Evolutionary conservation across 2,329 filamentous ascomycete genomes (phyloP), one percentile per base, ranked within the genome.

Genomic region (Lachnellula arida): DNA sequence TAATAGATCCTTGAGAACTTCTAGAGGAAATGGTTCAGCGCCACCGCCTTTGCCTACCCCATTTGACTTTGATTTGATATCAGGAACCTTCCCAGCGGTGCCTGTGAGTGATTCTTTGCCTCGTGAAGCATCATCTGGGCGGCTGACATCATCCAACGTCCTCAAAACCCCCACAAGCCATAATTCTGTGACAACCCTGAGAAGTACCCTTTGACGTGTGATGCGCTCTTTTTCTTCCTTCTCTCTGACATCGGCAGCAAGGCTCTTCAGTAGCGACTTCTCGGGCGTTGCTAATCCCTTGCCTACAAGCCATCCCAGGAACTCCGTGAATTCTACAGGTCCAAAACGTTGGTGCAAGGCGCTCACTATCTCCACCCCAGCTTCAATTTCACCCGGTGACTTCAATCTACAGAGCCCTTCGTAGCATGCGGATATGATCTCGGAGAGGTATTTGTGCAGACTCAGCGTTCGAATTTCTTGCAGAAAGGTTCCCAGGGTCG

Each of bases 291-390:
- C 90, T 76, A 97, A 82, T 34, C 92, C 93, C 66, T 93, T 90
- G 54, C 92, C 93, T 49, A 97, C 80, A 49, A 95, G 81, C 93
- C 93, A 97, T 68, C 88, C 93, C 54, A 97, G 81, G 70, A 92
- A 91, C 70, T 89, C 87, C 12, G 93, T 97, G 68, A 96, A 97
- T 61, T 97, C 92, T 56, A 80, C 76, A 1, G 93, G 89, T 2
- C 93, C 93, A 69, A 97, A 97, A 50, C 93, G 87, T 72, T 97
- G 93, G 72, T 97, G 93, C 55, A 97, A 79, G n/a, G 92, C 91
- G 74, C 91, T 95, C 64, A 95, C 87, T 53, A 97, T 89, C 74
- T 97, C 93, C 35, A 96, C 89, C 8, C 90, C 92, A 28, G 92
- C 89, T 55, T 93, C 88, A 59, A 97, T 88, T 71, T 97, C 93